Evolutionary conservation across 2,329 filamentous ascomycete genomes (phyloP), one percentile per base, ranked within the genome.

Genomic region (Cryphonectria nitschkei): DNA sequence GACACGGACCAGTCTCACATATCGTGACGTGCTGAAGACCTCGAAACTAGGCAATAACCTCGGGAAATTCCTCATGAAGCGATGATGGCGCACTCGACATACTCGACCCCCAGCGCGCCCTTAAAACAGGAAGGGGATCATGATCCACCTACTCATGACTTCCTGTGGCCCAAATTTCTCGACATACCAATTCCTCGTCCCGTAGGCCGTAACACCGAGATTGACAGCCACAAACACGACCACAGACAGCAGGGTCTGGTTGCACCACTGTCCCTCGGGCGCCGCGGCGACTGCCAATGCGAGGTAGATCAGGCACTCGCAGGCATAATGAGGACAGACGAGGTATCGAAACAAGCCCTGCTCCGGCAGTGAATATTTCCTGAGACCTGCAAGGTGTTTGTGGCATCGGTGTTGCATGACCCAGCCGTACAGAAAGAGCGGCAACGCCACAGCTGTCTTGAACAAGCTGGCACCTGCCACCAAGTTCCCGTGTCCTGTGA

Each of bases 301-400:
- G 29, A 94, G 78, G 79, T 99, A 98, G 71, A 98, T 89, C 56
- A 92, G 79, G 78, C 93, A 95, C 82, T 98, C 96, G 77, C 92
- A 93, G 3, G 92, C 92, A 80, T 98, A 99, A 81, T 99, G 96
- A 26, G 96, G 94, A 76, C 93, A 97, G 54, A 98, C 82, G 32
- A 97, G 80, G 70, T 85, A 84, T 61, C 84, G 84, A 80, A 98
- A 99, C 70, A 92, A 82, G 2, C 91, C 90, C 72, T 92, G 86
- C 2, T 86, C 83, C 0, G 95, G 95, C 34, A 98, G 85, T 14
- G 92, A 92, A 81, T 99, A 98, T 78, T 94, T 95, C 78, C 89
- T 88, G 72, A 96, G 82, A 54, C 87, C 86, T 58, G 90, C 89
- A 29, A 96, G 86, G 76, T 95, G 85, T 68, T 82, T 82, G 78